Conservation (phyloP, 2,329 filamentous ascomycete species). For the Ophiognomonia clavigignenti-juglandacearum region DNA sequence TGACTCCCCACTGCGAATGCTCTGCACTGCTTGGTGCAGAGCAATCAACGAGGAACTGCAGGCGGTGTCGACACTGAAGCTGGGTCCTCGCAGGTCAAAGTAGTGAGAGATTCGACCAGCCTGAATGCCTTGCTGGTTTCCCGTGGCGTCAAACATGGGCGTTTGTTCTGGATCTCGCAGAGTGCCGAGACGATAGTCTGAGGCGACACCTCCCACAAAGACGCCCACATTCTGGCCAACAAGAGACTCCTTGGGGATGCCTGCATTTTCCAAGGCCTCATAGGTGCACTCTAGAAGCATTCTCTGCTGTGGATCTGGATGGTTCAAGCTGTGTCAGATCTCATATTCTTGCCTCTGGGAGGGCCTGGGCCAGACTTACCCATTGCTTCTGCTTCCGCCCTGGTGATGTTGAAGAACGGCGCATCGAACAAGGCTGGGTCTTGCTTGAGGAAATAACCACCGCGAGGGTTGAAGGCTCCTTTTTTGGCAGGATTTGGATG, state of each 20-base stretch:
- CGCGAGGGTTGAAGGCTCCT: constrained; percentile 26
- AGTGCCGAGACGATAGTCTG: constrained; percentile 18
- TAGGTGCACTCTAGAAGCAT: constrained; percentile 29
- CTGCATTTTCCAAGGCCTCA: constrained; percentile 30
- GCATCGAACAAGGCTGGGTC: constrained; percentile 27
- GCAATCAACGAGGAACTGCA: constrained; percentile 21
- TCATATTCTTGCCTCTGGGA: neutral
- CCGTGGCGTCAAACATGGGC: constrained; percentile 17
- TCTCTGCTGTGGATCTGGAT: constrained; percentile 25
- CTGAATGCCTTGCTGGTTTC: constrained; percentile 16
- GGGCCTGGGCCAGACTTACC: constrained; percentile 19
- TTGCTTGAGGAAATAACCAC: constrained; percentile 28
- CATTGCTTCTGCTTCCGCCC: constrained; percentile 30
- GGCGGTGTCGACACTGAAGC: constrained; percentile 27
- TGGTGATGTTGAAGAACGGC: constrained; percentile 32
- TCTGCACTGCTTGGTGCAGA: constrained; percentile 26
- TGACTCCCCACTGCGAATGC: constrained; percentile 24
- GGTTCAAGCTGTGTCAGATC: neutral
- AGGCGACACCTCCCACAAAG: constrained; percentile 23
- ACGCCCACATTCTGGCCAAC: constrained; percentile 26
- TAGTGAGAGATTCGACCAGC: constrained; percentile 23
- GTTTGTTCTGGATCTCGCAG: constrained; percentile 17
- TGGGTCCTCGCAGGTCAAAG: constrained; percentile 26
- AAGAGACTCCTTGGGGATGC: constrained; percentile 25
- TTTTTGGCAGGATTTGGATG: constrained; percentile 29